A percentile compares a stretch with the other conserved stretches of the same genome.
Conservation (phyloP, 495 filamentous ascomycete genomes). For the Stereocaulon alpinum region DNA sequence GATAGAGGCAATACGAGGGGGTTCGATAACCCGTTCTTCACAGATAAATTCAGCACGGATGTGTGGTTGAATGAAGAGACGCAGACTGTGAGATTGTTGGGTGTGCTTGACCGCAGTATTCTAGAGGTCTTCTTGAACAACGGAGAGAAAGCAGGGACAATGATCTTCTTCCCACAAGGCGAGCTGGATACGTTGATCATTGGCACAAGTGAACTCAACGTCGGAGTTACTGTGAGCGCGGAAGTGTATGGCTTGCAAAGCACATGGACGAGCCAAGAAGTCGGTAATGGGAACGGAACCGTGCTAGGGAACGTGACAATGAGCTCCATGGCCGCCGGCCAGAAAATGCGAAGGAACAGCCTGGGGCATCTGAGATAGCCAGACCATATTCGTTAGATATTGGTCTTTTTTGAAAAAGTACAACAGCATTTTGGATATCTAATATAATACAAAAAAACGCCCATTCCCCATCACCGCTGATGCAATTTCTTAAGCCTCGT, state of each 20-base stretch:
- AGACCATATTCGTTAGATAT: too few relatives aligned
- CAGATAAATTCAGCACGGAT: conserved; percentile 35
- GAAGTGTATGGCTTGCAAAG: conserved; percentile 35
- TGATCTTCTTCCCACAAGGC: conserved; percentile 35
- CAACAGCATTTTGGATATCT: conserved; percentile 13
- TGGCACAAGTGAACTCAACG: conserved; percentile 29
- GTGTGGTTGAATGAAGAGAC: conserved; percentile 27
- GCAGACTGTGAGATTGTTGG: conserved; percentile 28
- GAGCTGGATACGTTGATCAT: conserved; percentile 33
- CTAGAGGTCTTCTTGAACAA: conserved; percentile 41
- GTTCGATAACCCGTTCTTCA: conserved; percentile 43
- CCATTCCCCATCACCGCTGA: conserved; percentile 21
- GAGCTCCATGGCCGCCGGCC: conserved; percentile 3
- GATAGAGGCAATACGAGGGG: conserved; percentile 33
- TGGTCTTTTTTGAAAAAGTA: too few relatives aligned
- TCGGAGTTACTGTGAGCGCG: conserved; percentile 29
- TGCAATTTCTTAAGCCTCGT: conserved; percentile 75
- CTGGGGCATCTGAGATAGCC: conserved; percentile 16
- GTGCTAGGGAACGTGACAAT: conserved; percentile 7
- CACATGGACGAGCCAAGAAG: conserved; percentile 28
- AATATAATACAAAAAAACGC: conserved; percentile 3
- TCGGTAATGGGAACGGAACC: conserved; percentile 18
- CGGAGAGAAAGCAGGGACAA: conserved; percentile 35
- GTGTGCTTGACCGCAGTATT: conserved; percentile 40
- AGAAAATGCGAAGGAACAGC: conserved; percentile 18